A percentile compares a stretch with the other conserved stretches of the same genome.
These are phyloP conservation scores for Phyllachora maydis DNA, from an alignment of 2,329 filamentous ascomycete species.

Conservation along the genomic window DNA sequence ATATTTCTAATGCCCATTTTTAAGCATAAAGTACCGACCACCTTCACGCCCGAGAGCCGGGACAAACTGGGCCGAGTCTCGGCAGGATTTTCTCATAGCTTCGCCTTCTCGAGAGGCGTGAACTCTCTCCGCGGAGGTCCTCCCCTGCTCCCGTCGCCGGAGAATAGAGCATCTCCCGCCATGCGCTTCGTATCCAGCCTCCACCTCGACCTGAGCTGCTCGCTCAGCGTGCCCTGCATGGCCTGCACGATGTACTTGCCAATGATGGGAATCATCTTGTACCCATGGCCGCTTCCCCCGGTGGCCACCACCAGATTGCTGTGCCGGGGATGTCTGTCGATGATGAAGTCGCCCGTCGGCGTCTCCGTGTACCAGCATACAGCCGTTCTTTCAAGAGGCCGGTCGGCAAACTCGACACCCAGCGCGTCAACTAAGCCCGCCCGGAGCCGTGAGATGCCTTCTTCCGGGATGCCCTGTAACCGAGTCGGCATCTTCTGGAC, in stretches of 20 bases:
- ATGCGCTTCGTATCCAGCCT: not conserved
- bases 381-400: conserved; percentile 7
- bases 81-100: too few species aligned
- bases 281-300: conserved; percentile 1
- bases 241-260: conserved; percentile 1
- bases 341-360: conserved; percentile 12
- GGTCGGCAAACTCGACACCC: conserved; percentile 6
- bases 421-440: conserved; percentile 6
- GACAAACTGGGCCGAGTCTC: too few species aligned
- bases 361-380: conserved; percentile 16
- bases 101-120: not conserved
- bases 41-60: too few species aligned
- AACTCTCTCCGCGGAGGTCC: not conserved
- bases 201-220: not conserved
- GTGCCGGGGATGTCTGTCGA: conserved; percentile 11
- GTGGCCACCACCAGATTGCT: conserved; percentile 3
- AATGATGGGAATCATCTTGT: conserved; percentile 1
- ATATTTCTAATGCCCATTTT: too few species aligned
- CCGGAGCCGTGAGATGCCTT: conserved; percentile 5
- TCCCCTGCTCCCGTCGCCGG: not conserved
- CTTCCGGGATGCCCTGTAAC: conserved; percentile 1
- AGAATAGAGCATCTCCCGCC: not conserved
- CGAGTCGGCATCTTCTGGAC: not conserved
- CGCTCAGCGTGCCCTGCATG: not conserved
- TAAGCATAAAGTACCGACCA: too few species aligned